Evolutionary conservation across 169 alveolate species (phyloP).

Genomic region (Prorocentrum cordatum): DNA sequence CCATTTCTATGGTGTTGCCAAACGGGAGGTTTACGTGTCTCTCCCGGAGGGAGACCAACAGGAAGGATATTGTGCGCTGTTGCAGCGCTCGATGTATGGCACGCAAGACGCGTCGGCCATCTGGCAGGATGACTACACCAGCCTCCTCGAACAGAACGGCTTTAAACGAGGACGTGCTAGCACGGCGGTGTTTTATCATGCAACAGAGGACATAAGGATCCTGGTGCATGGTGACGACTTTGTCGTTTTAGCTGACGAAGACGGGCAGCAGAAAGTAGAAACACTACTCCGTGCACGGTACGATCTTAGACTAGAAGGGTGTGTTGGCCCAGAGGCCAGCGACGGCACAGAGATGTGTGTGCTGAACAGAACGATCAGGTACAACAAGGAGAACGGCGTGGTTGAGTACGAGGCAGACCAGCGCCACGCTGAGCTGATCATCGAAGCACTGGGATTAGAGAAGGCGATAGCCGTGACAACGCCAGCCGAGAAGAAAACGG

Average conservation of each 20-base stretch:
- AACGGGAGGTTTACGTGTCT: background rate
- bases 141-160: background rate
- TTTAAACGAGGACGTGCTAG: background rate
- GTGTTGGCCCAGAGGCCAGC: background rate
- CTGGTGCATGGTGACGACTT: conserved; percentile 3
- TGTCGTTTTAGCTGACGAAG: background rate
- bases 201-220: background rate
- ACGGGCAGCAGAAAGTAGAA: background rate
- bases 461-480: background rate
- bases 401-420: conserved; percentile 1
- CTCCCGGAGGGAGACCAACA: background rate
- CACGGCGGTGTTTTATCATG: background rate
- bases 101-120: background rate
- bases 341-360: background rate
- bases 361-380: background rate
- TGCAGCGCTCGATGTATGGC: conserved; percentile 16
- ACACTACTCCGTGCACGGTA: background rate
- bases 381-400: background rate
- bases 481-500: conserved; percentile 1
- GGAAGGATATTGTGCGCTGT: background rate
- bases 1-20: background rate
- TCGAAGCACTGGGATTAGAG: background rate
- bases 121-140: background rate
- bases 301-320: background rate
- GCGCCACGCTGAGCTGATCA: background rate